A percentile compares a stretch with the other conserved stretches of the same genome.
Conservation (phyloP, 73 alveolate genomes). For the Paramecium sexaurelia region DNA sequence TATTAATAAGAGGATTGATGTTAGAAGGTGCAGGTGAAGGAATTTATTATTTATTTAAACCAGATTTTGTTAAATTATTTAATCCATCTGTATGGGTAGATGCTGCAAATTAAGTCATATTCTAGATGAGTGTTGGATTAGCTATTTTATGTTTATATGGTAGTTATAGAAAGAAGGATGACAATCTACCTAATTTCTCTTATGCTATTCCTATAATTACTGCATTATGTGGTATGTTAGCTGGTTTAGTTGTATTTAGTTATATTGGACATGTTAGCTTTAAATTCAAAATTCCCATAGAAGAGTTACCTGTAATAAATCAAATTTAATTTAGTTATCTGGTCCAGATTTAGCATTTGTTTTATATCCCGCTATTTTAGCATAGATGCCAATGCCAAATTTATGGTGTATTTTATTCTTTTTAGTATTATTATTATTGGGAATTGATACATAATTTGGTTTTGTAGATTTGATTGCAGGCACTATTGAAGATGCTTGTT, state of each 20-base stretch:
- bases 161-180: slow-evolving; percentile 55
- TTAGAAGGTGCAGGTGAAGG: slow-evolving; percentile 72
- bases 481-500: slow-evolving; percentile 58
- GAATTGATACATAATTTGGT: slow-evolving; percentile 66
- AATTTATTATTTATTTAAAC: slow-evolving; percentile 62
- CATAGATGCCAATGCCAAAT: slow-evolving; percentile 67
- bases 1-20: slow-evolving; percentile 72
- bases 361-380: slow-evolving; percentile 73
- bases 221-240: slow-evolving; percentile 68
- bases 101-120: slow-evolving; percentile 73
- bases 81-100: slow-evolving; percentile 72
- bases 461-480: slow-evolving; percentile 64
- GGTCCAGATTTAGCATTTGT: slow-evolving; percentile 80
- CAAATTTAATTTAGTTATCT: neutral
- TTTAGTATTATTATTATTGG: slow-evolving; percentile 52
- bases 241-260: slow-evolving; percentile 69
- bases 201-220: slow-evolving; percentile 69
- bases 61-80: slow-evolving; percentile 67
- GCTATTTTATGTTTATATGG: slow-evolving; percentile 65
- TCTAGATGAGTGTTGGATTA: slow-evolving; percentile 65
- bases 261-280: slow-evolving; percentile 69
- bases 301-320: slow-evolving; percentile 52
- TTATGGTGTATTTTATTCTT: slow-evolving; percentile 71
- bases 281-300: slow-evolving; percentile 32
- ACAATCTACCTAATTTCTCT: slow-evolving; percentile 51